Conservation (phyloP, 192 early-diverging fungal species). For the Helicostylum pulchrum region DNA sequence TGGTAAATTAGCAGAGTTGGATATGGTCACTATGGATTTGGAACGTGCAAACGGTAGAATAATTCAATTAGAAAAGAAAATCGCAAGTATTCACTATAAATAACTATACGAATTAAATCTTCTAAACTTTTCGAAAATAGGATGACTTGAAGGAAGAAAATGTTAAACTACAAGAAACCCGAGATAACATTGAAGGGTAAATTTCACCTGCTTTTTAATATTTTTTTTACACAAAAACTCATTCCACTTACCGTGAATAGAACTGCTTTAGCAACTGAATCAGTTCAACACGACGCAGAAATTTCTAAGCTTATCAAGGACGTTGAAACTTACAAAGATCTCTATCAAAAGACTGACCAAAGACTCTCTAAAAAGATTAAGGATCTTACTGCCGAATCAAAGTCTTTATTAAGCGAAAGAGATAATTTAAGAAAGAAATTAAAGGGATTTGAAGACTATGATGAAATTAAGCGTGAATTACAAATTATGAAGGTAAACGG, state of each 20-base stretch:
- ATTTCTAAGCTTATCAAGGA: conserved; percentile 43
- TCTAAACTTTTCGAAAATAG: conserved; percentile 2
- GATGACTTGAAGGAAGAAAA: conserved; percentile 44
- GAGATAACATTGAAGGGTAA: conserved; percentile 12
- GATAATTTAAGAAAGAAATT: conserved; percentile 52
- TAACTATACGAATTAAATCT: no score
- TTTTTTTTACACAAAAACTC: not conserved
- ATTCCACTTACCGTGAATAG: no score
- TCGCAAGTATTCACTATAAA: conserved; percentile 35
- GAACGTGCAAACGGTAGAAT: conserved; percentile 75
- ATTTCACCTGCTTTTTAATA: not conserved
- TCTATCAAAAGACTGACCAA: conserved; percentile 42
- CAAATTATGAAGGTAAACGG: conserved; percentile 69
- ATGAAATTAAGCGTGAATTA: conserved; percentile 82
- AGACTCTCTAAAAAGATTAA: conserved; percentile 36
- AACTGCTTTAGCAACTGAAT: not conserved
- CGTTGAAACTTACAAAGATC: conserved; percentile 38
- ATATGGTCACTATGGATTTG: conserved; percentile 82
- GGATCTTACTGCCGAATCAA: conserved; percentile 45
- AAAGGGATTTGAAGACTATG: conserved; percentile 73
- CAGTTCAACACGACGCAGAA: conserved; percentile 37
- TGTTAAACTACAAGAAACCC: conserved; percentile 19
- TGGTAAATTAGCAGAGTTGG: conserved; percentile 80
- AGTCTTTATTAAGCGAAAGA: conserved; percentile 51
- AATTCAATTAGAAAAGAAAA: conserved; percentile 65